Conservation (phyloP, 2,329 filamentous ascomycete species). For the Mollisia scopiformis region DNA sequence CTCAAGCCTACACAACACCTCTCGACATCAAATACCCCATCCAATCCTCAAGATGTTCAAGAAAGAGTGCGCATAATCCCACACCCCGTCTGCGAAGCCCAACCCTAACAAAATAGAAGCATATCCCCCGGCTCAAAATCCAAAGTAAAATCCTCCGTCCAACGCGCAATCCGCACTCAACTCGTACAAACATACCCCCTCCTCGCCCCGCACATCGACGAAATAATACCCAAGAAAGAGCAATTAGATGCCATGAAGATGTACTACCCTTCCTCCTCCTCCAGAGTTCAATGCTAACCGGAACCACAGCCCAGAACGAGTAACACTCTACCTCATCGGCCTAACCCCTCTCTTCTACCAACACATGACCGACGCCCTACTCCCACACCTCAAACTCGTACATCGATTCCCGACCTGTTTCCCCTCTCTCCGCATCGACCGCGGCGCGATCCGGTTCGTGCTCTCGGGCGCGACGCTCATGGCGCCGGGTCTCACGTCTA, state of each 20-base stretch:
- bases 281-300: background rate
- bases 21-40: conserved; percentile 4
- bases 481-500: conserved; percentile 88
- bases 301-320: conserved; percentile 70
- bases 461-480: conserved; percentile 92
- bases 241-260: conserved; percentile 91
- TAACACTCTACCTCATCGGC: conserved; percentile 85
- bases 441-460: conserved; percentile 96
- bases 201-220: conserved; percentile 86
- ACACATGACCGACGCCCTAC: conserved; percentile 70
- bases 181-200: conserved; percentile 85
- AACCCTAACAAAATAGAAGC: conserved; percentile 46
- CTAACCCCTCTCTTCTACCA: conserved; percentile 87
- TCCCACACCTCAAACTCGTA: conserved; percentile 87
- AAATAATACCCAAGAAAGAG: conserved; percentile 92
- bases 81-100: background rate
- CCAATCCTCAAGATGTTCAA: conserved; percentile 73
- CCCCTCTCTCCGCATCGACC: conserved; percentile 84
- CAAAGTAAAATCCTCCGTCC: conserved; percentile 96
- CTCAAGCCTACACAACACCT: conserved; percentile 1
- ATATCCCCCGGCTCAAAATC: conserved; percentile 80
- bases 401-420: conserved; percentile 89
- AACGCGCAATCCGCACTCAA: conserved; percentile 82
- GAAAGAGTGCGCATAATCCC: conserved; percentile 69
- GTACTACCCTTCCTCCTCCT: conserved; percentile 40